phyloP scores from a whole-genome alignment of 2,329 filamentous ascomycete species.

The Metarhizium robertsii region DNA sequence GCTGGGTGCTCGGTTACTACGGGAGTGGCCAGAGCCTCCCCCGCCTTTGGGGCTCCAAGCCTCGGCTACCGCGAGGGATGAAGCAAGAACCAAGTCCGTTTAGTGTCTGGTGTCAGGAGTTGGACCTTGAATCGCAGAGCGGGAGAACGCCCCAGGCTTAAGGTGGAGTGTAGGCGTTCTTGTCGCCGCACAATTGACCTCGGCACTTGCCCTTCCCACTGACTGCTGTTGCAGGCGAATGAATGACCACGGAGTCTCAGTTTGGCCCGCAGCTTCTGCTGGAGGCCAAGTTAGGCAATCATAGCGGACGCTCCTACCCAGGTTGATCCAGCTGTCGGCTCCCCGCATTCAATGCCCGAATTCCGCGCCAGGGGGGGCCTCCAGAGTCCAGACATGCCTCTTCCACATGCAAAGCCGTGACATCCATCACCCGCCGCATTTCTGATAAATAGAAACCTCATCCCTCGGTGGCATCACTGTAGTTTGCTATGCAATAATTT shows the following conservation, averaged over 20 bases:
- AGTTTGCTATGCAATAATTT: no score
- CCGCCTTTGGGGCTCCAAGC: background rate
- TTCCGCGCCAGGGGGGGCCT: background rate
- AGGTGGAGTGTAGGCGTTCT: no score
- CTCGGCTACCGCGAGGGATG: background rate
- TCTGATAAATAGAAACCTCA: background rate
- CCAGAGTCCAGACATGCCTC: background rate
- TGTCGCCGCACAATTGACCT: background rate
- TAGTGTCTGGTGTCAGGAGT: no score
- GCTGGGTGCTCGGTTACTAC: background rate
- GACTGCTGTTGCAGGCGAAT: no score
- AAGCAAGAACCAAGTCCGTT: no score
- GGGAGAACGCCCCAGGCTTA: no score
- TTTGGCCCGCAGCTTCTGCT: background rate
- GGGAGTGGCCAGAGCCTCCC: background rate
- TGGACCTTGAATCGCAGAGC: no score
- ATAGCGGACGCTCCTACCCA: background rate
- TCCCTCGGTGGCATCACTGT: background rate
- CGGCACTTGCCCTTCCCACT: background rate
- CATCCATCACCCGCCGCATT: background rate
- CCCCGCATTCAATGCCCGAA: background rate
- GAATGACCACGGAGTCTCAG: no score
- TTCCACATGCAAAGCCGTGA: background rate
- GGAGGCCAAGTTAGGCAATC: background rate
- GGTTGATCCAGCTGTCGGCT: background rate